Evolutionary conservation across 352 stramenopile species (phyloP).

Genomic region (Phytophthora sansomeana): DNA sequence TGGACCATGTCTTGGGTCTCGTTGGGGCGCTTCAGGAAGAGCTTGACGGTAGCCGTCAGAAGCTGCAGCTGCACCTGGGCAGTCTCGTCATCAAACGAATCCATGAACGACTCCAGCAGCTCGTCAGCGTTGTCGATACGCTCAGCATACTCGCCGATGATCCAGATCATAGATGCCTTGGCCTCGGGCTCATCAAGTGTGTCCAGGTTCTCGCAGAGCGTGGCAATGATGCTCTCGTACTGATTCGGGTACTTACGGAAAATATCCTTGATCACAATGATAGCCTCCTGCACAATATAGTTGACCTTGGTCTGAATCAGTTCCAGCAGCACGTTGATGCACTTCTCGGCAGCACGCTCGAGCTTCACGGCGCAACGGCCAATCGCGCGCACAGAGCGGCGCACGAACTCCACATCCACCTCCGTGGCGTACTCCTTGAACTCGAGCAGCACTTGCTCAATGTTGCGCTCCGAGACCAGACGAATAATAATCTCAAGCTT

Average conservation of each 20-base stretch:
- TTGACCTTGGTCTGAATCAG: slow-evolving; percentile 99
- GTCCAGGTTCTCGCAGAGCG: slow-evolving; percentile 99
- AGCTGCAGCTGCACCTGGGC: slow-evolving; percentile 97
- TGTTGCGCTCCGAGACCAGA: slow-evolving; percentile 97
- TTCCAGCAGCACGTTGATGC: slow-evolving; percentile 98
- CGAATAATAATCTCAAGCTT: slow-evolving; percentile 99
- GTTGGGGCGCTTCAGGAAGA: slow-evolving; percentile 97
- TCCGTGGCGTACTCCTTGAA: slow-evolving; percentile 99
- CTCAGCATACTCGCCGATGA: slow-evolving; percentile 99
- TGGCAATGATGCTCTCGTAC: slow-evolving; percentile 99
- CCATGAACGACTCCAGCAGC: slow-evolving; percentile 98
- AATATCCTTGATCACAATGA: slow-evolving; percentile 99
- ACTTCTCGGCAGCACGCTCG: slow-evolving; percentile 97
- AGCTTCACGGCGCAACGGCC: slow-evolving; percentile 98
- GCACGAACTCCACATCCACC: slow-evolving; percentile 99
- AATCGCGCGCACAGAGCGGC: slow-evolving; percentile 97
- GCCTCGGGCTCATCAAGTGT: slow-evolving; percentile 99
- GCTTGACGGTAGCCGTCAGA: slow-evolving; percentile 98
- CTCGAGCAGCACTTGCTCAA: slow-evolving; percentile 98
- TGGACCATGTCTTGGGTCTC: slow-evolving; percentile 97
- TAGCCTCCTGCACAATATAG: slow-evolving; percentile 99
- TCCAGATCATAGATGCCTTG: slow-evolving; percentile 99
- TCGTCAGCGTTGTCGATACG: slow-evolving; percentile 99
- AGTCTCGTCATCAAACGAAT: slow-evolving; percentile 98
- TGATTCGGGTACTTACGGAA: slow-evolving; percentile 99